A percentile compares a stretch with the other conserved stretches of the same genome.
Evolutionary conservation across 495 filamentous ascomycete species (phyloP).

Genomic region (Physcia stellaris): DNA sequence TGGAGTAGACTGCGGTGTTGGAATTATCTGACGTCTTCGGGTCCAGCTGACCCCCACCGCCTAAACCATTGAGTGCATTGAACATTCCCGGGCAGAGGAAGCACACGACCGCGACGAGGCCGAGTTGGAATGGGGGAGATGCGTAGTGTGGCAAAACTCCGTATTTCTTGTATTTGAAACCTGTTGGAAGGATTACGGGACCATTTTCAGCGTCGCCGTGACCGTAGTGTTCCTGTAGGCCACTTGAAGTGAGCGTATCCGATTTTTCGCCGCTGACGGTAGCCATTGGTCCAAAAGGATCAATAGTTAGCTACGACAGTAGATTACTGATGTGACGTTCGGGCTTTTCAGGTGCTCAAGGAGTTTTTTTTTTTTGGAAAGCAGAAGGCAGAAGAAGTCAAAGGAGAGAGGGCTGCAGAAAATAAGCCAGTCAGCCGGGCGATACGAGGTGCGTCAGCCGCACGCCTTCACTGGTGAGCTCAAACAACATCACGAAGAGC

Average conservation of each 20-base stretch:
- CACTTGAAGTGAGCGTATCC: neutral
- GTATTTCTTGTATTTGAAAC: constrained; percentile 40
- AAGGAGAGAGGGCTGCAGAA: too few relatives aligned
- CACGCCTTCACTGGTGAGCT: too few relatives aligned
- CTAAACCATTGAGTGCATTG: constrained; percentile 62
- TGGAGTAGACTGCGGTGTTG: constrained; percentile 62
- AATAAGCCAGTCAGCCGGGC: too few relatives aligned
- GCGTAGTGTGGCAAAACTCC: constrained; percentile 56
- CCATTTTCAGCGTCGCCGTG: constrained; percentile 1
- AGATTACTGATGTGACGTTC: too few relatives aligned
- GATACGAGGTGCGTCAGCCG: too few relatives aligned
- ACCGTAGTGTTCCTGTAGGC: neutral
- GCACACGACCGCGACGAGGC: constrained; percentile 71
- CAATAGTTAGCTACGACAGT: too few relatives aligned
- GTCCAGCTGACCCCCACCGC: constrained; percentile 52
- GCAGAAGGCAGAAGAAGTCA: too few relatives aligned
- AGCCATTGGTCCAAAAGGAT: constrained; percentile 1
- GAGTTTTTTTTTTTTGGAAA: neutral
- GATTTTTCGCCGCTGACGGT: neutral
- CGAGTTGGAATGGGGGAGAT: constrained; percentile 57
- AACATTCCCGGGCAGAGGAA: constrained; percentile 83
- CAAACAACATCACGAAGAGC: too few relatives aligned
- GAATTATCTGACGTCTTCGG: constrained; percentile 52
- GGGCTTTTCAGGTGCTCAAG: too few relatives aligned
- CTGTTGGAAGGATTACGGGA: constrained; percentile 12